Conservation (phyloP, 2,329 filamentous ascomycete genomes). For the Hymenoscyphus scutula region DNA sequence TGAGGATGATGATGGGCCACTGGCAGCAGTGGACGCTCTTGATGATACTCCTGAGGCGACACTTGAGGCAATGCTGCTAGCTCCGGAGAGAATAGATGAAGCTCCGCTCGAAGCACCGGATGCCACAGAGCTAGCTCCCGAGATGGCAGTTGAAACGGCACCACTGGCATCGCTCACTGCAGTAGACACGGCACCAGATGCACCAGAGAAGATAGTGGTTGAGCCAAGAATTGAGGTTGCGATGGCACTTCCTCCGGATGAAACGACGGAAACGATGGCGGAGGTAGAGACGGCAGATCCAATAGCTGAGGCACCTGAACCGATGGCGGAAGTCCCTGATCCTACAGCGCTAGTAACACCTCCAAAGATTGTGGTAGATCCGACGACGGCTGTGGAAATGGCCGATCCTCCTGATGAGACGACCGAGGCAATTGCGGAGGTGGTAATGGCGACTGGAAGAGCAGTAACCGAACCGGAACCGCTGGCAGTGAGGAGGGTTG, state of each 20-base stretch:
- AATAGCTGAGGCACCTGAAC: conserved; percentile 11
- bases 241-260: conserved; percentile 25
- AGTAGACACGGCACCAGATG: conserved; percentile 11
- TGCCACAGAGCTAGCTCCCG: background rate
- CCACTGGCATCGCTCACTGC: conserved; percentile 18
- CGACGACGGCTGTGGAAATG: conserved; percentile 19
- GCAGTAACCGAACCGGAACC: background rate
- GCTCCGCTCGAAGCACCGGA: conserved; percentile 8
- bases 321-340: conserved; percentile 8
- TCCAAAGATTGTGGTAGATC: conserved; percentile 25
- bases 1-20: conserved; percentile 19
- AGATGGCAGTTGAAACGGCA: conserved; percentile 3
- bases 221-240: conserved; percentile 26
- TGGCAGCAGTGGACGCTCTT: conserved; percentile 14
- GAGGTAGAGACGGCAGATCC: conserved; percentile 30
- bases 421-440: conserved; percentile 22
- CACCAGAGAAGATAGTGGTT: conserved; percentile 28
- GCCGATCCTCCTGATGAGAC: conserved; percentile 20
- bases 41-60: conserved; percentile 5
- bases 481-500: background rate
- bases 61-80: conserved; percentile 5
- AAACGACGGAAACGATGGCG: conserved; percentile 25
- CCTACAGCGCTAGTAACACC: conserved; percentile 13
- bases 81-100: conserved; percentile 14
- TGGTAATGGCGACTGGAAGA: conserved; percentile 22